Evolutionary conservation across 805 yeast genomes (phyloP), one percentile per base, ranked within the genome.

Genomic region (Hagleromyces aurorensis): DNA sequence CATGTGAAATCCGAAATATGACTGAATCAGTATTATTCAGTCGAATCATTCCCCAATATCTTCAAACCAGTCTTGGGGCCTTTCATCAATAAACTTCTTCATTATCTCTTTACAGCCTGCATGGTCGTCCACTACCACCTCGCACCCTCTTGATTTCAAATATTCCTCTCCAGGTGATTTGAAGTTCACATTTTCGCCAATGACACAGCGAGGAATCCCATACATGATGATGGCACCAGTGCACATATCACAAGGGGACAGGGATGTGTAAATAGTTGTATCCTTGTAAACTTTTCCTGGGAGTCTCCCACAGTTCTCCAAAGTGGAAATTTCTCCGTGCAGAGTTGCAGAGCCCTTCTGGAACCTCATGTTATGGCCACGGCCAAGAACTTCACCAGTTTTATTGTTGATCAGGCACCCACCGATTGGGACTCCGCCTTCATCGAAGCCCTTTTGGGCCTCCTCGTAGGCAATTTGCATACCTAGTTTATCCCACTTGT

Each of bases 161-260:
- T 75, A 75, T 23, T 76, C 80, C 54, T 89, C 96, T 16, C 83
- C 94, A 5, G 52, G 50, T 8, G 96, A 96, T 19, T 67, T 43
- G 45, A 81, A 89, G 17, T 79, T 89, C 32, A 61, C 71, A 58
- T 86, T 86, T 54, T 89, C 98, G 17, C 96, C 96, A 56, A 86
- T 47, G 0, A 89, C 96, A 23, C 84, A 79, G 40, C 96, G 69
- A 47, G 78, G 77, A 43, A 89, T 70, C 22, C 94, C 95, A 60
- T 86, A 89, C 67, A 89, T 65, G 30, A 89, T 49, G 40, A 89
- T 81, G 5, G 96, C 94, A 13, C 97, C 97, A 4, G 91, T 73
- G 55, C 97, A 89, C 96, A 89, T 89, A 43, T 77, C 70, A 55
- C 97, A 89, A 3, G 97, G 96, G 6, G 94, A 82, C 42, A 89